Base-by-base conservation (phyloP, 352 stramenopile species). In the Phytopythium montanum region DNA sequence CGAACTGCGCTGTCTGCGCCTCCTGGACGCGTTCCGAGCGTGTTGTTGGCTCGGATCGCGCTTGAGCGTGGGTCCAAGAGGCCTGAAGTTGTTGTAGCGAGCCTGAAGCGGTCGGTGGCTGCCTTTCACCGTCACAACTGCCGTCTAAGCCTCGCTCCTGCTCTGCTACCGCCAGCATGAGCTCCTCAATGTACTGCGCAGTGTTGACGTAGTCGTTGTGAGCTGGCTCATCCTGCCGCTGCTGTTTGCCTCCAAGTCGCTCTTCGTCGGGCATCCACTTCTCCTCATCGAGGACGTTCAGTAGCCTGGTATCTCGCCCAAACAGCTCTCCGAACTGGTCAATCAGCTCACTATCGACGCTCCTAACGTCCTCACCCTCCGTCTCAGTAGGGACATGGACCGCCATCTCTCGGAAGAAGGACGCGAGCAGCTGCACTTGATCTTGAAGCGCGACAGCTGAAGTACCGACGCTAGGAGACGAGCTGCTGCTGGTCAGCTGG, bases 361-460 rank as follows among this genome's bases (percentile, higher is more conserved):
- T 21, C 41, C 8, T 60, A 25, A 6, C 48, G 16, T 66, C 48
- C 2, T 25, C 14, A 34, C 5, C 2, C 72, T 48, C 36, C 81
- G 71, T 16, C 65, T 49, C 23, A 62, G 52, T 6, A 52, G 62
- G 7, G 62, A 68, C 21, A 81, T 77, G 69, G 14, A 72, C 42
- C 13, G 75, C 78, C 73, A 86, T 88, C 9, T 85, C 75, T 19
- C 70, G 66, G 56, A 86, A 86, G 34, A 88, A 88, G 5, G 64
- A 69, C 9, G 65, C 62, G 23, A 88, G 31, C 0, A 69, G 26
- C 8, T 69, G 64, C 9, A 64, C 65, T 10, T 65, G 63, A 16
- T 59, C 56, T 26, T 73, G 57, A 50, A 50, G 23, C 3, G 10
- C 44, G 23, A 33, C 2, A 19, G 29, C 23, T 28, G 44, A n/a